Percentiles rank a stretch among this genome's conserved stretches.
Conservation (phyloP, 768 basidiomycete species). For the Melanogaster broomeanus region DNA sequence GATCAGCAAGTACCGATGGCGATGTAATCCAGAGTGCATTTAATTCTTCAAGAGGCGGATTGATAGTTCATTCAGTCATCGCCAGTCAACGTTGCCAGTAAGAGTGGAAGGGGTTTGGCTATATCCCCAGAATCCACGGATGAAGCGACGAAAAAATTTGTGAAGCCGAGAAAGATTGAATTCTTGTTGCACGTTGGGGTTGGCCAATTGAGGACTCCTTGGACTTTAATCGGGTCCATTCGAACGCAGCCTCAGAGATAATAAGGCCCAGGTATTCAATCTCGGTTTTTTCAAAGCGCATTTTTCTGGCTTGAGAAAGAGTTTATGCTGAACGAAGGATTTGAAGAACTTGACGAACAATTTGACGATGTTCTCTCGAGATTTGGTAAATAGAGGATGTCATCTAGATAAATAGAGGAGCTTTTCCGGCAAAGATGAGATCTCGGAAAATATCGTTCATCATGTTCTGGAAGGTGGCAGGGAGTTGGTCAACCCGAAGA, state of each 20-base stretch:
- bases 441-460: constrained; percentile 25
- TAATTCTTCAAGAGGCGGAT: constrained; percentile 30
- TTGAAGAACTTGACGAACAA: not conserved
- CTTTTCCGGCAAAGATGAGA: constrained; percentile 15
- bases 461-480: constrained; percentile 25
- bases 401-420: constrained; percentile 39
- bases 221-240: constrained; percentile 9
- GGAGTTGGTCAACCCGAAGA: constrained; percentile 21
- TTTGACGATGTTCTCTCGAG: constrained; percentile 30
- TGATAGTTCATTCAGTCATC: constrained; percentile 26
- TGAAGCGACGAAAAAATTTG: constrained; percentile 36
- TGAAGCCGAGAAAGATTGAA: constrained; percentile 45
- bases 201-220: constrained; percentile 3
- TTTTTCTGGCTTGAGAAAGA: not conserved
- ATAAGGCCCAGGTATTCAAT: constrained; percentile 36
- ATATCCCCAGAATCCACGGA: constrained; percentile 33
- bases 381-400: constrained; percentile 37
- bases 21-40: constrained; percentile 21
- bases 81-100: constrained; percentile 26
- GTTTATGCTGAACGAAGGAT: not conserved
- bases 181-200: constrained; percentile 14
- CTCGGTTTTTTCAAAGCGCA: too few relatives aligned
- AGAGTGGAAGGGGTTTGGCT: constrained; percentile 31
- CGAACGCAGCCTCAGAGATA: constrained; percentile 14
- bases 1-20: constrained; percentile 29